Conservation (phyloP, 2,329 filamentous ascomycete species). For the Cordyceps sp. region DNA sequence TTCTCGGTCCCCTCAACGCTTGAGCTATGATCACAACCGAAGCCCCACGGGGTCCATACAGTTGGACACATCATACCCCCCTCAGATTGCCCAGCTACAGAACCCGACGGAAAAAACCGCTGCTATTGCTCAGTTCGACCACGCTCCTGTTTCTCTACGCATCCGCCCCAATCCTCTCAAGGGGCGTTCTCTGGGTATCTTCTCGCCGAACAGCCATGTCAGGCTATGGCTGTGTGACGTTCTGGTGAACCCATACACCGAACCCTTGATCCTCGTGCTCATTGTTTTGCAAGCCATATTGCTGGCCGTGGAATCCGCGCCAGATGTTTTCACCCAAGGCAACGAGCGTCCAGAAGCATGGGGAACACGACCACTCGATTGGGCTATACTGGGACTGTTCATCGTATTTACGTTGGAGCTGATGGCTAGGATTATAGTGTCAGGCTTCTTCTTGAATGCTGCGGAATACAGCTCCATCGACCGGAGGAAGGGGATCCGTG, state of each 20-base stretch:
- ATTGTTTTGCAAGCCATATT: conserved; percentile 81
- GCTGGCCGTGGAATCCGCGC: conserved; percentile 68
- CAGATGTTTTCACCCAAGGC: conserved; percentile 48
- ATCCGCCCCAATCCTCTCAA: conserved; percentile 53
- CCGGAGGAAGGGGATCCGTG: conserved; percentile 55
- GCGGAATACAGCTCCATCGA: conserved; percentile 85
- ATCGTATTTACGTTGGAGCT: conserved; percentile 80
- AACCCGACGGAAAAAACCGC: conserved; percentile 27
- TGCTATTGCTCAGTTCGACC: conserved; percentile 6
- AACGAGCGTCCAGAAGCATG: conserved; percentile 45
- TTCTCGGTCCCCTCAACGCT: conserved; percentile 37
- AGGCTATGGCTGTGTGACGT: conserved; percentile 65
- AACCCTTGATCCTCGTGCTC: conserved; percentile 71
- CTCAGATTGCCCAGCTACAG: conserved; percentile 22
- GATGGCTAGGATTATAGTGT: conserved; percentile 72
- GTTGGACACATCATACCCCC: conserved; percentile 33
- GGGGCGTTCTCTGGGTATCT: conserved; percentile 73
- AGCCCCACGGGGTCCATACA: conserved; percentile 17
- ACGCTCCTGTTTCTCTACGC: conserved; percentile 4
- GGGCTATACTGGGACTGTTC: conserved; percentile 68
- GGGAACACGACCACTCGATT: conserved; percentile 57
- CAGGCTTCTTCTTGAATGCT: conserved; percentile 81
- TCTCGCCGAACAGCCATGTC: conserved; percentile 61
- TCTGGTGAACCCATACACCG: conserved; percentile 70
- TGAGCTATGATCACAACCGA: conserved; percentile 12